Conservation (phyloP, 352 stramenopile genomes). For the Pythium coloratum region DNA sequence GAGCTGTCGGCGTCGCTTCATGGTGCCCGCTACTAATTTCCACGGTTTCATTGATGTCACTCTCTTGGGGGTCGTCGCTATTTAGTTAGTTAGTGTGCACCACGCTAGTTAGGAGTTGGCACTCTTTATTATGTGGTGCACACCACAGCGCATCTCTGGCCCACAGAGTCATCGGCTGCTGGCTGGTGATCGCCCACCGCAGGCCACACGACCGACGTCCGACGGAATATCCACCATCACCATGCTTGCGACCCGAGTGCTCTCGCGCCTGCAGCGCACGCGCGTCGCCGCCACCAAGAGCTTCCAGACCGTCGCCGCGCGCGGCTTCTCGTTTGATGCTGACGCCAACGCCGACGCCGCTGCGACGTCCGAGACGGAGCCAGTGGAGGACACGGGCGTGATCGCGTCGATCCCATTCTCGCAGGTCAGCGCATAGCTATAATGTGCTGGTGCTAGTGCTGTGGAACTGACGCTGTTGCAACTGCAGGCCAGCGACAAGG, state of each 20-base stretch:
- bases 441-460: not conserved
- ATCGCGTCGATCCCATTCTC: slow-evolving; percentile 60
- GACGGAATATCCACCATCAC: slow-evolving; percentile 21
- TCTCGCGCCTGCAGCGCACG: slow-evolving; percentile 41
- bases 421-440: slow-evolving; percentile 34
- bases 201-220: slow-evolving; percentile 5
- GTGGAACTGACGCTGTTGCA: slow-evolving; percentile 39
- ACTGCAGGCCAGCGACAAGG: slow-evolving; percentile 26
- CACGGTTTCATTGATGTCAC: slow-evolving; percentile 5
- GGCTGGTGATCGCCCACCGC: slow-evolving; percentile 22
- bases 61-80: not conserved
- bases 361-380: slow-evolving; percentile 8
- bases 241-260: slow-evolving; percentile 64
- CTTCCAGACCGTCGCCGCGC: slow-evolving; percentile 18
- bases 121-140: slow-evolving; percentile 19
- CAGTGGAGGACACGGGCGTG: slow-evolving; percentile 34
- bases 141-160: slow-evolving; percentile 16
- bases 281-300: slow-evolving; percentile 16
- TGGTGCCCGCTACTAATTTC: not conserved
- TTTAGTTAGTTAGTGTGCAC: not conserved
- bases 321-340: slow-evolving; percentile 43
- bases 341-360: slow-evolving; percentile 12
- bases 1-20: not conserved
- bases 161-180: slow-evolving; percentile 7
- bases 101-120: not conserved